phyloP scores from a whole-genome alignment of 306 rosid species.

The Cucurbita argyrosperma region DNA sequence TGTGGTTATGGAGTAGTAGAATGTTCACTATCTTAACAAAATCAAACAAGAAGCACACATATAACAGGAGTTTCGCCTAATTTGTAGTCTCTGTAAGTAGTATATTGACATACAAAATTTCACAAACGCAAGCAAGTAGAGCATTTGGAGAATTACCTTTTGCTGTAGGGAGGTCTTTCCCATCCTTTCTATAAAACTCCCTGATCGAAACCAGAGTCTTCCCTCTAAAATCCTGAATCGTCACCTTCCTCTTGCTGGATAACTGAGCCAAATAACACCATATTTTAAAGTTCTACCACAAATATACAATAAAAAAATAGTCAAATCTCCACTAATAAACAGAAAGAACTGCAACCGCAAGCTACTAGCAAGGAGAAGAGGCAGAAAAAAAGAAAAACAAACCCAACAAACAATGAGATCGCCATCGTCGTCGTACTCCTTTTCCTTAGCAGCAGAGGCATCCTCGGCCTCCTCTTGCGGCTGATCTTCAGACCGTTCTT shows the following conservation, averaged over 20 bases:
- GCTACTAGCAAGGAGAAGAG: background rate
- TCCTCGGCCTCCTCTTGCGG: background rate
- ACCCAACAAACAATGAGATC: conserved; percentile 78
- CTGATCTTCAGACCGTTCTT: conserved; percentile 21
- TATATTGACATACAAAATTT: background rate
- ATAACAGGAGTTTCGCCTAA: background rate
- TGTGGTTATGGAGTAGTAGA: background rate
- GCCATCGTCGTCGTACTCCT: conserved; percentile 59
- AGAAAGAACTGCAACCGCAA: background rate
- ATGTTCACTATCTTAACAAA: background rate
- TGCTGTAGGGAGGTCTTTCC: conserved; percentile 66
- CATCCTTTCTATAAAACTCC: conserved; percentile 54
- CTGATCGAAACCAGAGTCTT: conserved; percentile 63
- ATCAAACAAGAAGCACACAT: background rate
- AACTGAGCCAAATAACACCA: conserved; percentile 24
- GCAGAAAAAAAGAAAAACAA: background rate
- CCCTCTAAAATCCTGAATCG: conserved; percentile 72
- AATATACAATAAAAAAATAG: background rate
- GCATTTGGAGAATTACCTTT: conserved; percentile 37
- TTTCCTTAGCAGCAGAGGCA: background rate
- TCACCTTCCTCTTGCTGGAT: conserved; percentile 58
- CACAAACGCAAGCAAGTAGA: background rate
- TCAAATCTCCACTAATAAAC: background rate
- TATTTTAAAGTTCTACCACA: background rate
- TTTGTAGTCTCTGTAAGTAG: background rate